Conservation (phyloP, 2,329 filamentous ascomycete genomes). For the Cladobotryum mycophilum region DNA sequence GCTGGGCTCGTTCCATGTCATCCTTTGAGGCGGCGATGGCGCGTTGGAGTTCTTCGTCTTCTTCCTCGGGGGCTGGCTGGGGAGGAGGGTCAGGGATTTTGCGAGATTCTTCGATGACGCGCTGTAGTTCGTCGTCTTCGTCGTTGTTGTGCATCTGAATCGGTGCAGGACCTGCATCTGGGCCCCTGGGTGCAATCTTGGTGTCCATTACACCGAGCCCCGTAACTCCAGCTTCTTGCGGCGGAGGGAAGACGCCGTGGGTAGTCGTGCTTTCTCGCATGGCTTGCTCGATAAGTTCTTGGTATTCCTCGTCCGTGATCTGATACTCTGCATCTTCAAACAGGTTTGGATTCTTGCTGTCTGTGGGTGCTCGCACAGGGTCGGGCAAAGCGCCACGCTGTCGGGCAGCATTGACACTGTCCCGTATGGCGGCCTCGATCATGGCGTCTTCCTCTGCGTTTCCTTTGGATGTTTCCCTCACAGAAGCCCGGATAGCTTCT, state of each 20-base stretch:
- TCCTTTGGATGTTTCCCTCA: slow-evolving; percentile 63
- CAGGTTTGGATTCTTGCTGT: slow-evolving; percentile 23
- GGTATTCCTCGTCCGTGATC: slow-evolving; percentile 53
- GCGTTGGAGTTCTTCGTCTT: slow-evolving; percentile 39
- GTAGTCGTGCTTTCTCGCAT: slow-evolving; percentile 44
- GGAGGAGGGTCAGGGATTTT: slow-evolving; percentile 18
- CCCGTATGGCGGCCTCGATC: slow-evolving; percentile 67
- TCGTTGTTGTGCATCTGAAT: slow-evolving; percentile 26
- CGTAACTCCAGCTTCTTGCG: slow-evolving; percentile 15
- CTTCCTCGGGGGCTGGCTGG: slow-evolving; percentile 13
- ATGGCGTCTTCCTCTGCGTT: slow-evolving; percentile 62
- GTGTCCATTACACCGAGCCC: slow-evolving; percentile 13
- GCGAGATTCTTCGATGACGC: slow-evolving; percentile 35
- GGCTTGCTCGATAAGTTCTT: slow-evolving; percentile 49
- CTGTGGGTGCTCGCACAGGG: slow-evolving; percentile 13
- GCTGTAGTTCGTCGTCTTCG: slow-evolving; percentile 33
- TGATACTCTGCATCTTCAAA: slow-evolving; percentile 37
- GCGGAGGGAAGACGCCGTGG: slow-evolving; percentile 12
- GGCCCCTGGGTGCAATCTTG: not conserved
- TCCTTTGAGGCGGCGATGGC: slow-evolving; percentile 41
- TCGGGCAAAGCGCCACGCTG: slow-evolving; percentile 22
- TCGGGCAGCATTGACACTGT: slow-evolving; percentile 56
- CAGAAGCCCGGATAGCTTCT: slow-evolving; percentile 62
- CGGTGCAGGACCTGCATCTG: not conserved
- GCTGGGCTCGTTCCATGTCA: slow-evolving; percentile 35